Evolutionary conservation across 2,329 filamentous ascomycete genomes (phyloP).

Genomic region (Gyromitra esculenta): DNA sequence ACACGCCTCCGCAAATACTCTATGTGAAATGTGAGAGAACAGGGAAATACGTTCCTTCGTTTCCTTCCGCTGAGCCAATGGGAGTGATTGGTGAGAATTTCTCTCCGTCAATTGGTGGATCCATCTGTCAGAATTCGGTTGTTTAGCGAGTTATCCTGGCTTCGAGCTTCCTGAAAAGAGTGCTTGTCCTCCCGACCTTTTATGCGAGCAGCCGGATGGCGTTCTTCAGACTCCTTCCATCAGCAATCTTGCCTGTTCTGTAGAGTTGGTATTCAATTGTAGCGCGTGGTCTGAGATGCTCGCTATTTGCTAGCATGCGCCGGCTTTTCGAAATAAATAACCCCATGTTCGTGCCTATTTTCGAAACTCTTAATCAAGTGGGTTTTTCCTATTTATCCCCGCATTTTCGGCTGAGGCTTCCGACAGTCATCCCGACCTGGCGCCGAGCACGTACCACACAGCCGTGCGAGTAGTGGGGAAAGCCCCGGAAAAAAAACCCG

Average conservation of each 20-base stretch:
- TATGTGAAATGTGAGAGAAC: conserved; percentile 45
- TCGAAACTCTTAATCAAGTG: neutral
- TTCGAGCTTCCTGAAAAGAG: conserved; percentile 34
- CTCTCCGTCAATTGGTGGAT: conserved; percentile 13
- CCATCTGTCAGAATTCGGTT: conserved; percentile 27
- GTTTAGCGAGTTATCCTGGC: conserved; percentile 40
- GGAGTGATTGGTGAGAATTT: conserved; percentile 10
- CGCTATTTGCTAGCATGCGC: neutral
- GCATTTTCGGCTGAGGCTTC: conserved; percentile 36
- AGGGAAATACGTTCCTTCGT: conserved; percentile 30
- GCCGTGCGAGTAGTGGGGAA: conserved; percentile 10
- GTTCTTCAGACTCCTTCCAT: neutral
- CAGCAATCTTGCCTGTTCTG: conserved; percentile 5
- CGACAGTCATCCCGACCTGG: neutral
- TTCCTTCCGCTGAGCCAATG: conserved; percentile 28
- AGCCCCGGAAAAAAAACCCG: neutral
- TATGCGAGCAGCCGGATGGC: conserved; percentile 16
- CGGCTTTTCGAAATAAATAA: conserved; percentile 3
- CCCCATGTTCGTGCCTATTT: neutral
- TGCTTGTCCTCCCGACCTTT: neutral
- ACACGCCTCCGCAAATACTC: conserved; percentile 18
- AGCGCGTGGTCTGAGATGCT: neutral
- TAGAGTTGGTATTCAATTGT: neutral
- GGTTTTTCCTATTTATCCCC: conserved; percentile 23
- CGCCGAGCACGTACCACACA: neutral